phyloP scores from a whole-genome alignment of 495 filamentous ascomycete genomes.

The Chlorociboria aeruginascens region DNA sequence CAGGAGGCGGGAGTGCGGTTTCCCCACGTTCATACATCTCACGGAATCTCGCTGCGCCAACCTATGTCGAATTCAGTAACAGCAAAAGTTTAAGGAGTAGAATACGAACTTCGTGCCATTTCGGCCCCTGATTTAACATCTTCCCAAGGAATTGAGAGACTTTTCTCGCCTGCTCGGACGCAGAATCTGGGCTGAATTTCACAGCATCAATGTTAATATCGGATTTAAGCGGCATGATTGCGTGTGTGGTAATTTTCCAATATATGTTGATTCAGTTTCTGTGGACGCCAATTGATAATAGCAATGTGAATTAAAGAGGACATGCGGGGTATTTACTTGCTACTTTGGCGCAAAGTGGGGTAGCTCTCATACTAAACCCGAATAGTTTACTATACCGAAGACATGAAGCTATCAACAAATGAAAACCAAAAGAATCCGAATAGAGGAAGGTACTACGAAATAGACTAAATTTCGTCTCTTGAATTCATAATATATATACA shows the following conservation, averaged over 20 bases:
- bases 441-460: neutral
- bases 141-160: no score
- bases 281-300: no score
- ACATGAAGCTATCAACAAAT: neutral
- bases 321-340: neutral
- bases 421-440: neutral
- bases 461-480: no score
- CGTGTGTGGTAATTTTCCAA: no score
- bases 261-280: no score
- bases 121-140: no score
- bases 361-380: neutral
- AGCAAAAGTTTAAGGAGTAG: no score
- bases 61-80: neutral
- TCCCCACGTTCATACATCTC: slow-evolving; percentile 10
- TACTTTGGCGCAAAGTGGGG: neutral
- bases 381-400: no score
- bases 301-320: neutral
- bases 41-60: slow-evolving; percentile 16
- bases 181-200: slow-evolving; percentile 11
- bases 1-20: slow-evolving; percentile 7
- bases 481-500: neutral
- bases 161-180: slow-evolving; percentile 1
- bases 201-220: slow-evolving; percentile 10
- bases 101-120: no score
- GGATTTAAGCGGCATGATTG: slow-evolving; percentile 15